phyloP scores from a whole-genome alignment of 768 basidiomycete species.

The Neoboletus subvelutipes region DNA sequence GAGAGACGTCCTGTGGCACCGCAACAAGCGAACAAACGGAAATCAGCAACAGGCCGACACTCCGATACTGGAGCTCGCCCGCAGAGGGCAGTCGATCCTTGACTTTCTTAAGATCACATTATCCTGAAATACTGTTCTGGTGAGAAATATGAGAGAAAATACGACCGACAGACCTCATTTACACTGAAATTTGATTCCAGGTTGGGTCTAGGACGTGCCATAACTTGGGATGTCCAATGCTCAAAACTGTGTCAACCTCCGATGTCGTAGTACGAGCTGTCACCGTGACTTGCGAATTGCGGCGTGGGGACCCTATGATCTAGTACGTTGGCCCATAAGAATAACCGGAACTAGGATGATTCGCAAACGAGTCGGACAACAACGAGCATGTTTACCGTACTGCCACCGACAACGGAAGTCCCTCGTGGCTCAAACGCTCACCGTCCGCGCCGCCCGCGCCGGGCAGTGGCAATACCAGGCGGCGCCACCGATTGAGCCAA shows the following conservation, averaged over 20 bases:
- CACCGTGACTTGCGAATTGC: neutral
- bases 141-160: neutral
- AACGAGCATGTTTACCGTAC: neutral
- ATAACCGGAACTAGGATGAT: neutral
- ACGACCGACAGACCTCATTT: neutral
- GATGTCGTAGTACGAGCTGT: neutral
- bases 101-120: neutral
- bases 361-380: neutral
- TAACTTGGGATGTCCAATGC: neutral
- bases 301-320: neutral
- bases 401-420: neutral
- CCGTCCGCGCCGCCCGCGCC: neutral
- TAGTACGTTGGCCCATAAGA: neutral
- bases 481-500: neutral
- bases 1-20: constrained; percentile 3
- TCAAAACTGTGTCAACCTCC: neutral
- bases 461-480: neutral
- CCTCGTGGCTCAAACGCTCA: neutral
- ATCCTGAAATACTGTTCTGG: neutral
- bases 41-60: neutral
- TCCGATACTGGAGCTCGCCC: neutral
- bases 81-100: neutral
- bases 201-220: neutral
- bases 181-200: too few relatives aligned
- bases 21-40: neutral